Conservation (phyloP, 441 rosid genomes). For the Euphorbia corollata region DNA sequence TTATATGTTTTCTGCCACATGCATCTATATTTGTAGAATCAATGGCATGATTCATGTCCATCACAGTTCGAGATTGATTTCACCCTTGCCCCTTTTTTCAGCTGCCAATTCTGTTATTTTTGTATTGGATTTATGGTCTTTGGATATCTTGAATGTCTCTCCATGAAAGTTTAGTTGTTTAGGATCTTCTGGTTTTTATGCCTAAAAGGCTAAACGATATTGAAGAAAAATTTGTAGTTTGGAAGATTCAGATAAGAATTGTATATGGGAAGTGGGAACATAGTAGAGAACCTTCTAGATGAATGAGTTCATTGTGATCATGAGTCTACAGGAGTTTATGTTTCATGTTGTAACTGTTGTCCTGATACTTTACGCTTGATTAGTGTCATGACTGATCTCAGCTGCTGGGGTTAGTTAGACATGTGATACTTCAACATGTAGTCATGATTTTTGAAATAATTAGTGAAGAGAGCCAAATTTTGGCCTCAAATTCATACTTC, state of each 20-base stretch:
- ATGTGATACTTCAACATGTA: not conserved
- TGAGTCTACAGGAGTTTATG: not conserved
- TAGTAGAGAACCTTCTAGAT: not conserved
- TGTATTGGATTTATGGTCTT: not conserved
- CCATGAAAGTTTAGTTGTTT: not conserved
- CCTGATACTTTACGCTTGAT: not conserved
- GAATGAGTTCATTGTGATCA: not conserved
- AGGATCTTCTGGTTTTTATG: not conserved
- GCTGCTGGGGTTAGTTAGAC: not conserved
- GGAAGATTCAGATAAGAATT: not conserved
- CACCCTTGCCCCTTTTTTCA: too few relatives aligned
- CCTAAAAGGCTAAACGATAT: not conserved
- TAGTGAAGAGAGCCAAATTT: constrained; percentile 11
- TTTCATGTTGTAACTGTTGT: not conserved
- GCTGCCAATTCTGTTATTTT: not conserved
- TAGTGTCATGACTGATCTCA: not conserved
- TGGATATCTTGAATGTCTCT: not conserved
- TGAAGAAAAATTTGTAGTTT: not conserved
- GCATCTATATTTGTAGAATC: not conserved
- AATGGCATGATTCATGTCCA: not conserved
- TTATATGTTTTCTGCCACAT: not conserved
- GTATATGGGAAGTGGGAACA: not conserved
- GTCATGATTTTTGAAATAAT: not conserved
- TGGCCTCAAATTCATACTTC: constrained; percentile 2
- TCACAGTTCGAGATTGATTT: not conserved